Conservation (phyloP, 306 rosid species). For the Casuarina glauca region DNA sequence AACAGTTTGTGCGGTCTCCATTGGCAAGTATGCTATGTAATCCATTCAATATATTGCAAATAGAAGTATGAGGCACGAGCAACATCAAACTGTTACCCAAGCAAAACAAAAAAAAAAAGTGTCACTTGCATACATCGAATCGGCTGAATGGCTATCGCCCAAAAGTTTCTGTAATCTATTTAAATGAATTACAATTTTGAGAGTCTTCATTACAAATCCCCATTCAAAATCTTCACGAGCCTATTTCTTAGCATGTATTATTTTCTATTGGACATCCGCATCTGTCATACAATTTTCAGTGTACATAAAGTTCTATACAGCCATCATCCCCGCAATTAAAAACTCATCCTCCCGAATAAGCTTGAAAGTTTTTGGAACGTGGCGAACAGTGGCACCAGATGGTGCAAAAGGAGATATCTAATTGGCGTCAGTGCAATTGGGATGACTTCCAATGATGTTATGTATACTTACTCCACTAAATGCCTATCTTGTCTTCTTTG, state of each 20-base stretch:
- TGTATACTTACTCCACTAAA: neutral
- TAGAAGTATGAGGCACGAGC: too few species aligned
- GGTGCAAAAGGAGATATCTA: neutral
- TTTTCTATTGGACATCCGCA: constrained; percentile 18
- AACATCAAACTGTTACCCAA: too few species aligned
- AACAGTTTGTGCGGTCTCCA: too few species aligned
- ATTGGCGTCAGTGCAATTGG: constrained; percentile 6
- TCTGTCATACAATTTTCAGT: constrained; percentile 18
- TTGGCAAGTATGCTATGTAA: too few species aligned
- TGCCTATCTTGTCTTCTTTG: constrained; percentile 67
- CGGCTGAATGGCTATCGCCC: too few species aligned
- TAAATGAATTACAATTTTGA: too few species aligned
- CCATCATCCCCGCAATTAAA: constrained; percentile 39
- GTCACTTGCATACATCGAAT: too few species aligned
- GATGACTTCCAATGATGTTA: constrained; percentile 5
- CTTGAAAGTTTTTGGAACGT: constrained; percentile 18
- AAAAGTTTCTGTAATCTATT: too few species aligned
- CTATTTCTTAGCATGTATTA: constrained; percentile 22
- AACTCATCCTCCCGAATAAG: constrained; percentile 7
- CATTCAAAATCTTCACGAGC: neutral
- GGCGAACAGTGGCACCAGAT: neutral
- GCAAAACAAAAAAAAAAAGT: too few species aligned
- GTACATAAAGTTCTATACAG: constrained; percentile 27
- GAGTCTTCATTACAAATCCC: too few species aligned
- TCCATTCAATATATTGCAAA: too few species aligned